Percentiles rank a stretch among this genome's conserved stretches.
Evolutionary conservation across 78 protist species (phyloP).

Genomic region (Bigelowiella natans): DNA sequence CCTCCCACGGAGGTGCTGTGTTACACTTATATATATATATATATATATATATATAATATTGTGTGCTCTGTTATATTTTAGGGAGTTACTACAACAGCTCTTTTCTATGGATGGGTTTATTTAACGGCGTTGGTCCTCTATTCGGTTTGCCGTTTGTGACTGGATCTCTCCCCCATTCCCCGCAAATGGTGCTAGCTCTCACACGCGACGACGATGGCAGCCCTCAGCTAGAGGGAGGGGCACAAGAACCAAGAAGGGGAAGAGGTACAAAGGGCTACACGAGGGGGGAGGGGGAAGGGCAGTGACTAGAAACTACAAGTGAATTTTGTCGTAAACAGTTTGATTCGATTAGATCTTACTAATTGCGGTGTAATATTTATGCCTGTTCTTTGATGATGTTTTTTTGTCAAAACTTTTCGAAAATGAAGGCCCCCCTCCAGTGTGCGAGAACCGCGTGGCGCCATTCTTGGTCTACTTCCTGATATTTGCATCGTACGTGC

Average conservation of each 20-base stretch:
- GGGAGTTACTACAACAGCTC: background rate
- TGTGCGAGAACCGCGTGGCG: background rate
- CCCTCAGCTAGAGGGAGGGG: too few species aligned
- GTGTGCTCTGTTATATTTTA: background rate
- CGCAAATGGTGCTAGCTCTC: constrained; percentile 12
- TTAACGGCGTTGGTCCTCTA: background rate
- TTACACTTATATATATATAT: background rate
- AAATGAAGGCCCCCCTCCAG: background rate
- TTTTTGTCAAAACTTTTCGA: too few species aligned
- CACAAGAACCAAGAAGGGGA: background rate
- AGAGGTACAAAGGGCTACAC: background rate
- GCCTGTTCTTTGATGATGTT: too few species aligned
- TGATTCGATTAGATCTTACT: too few species aligned
- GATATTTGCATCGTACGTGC: background rate
- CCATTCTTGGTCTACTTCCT: background rate
- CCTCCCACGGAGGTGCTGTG: too few species aligned
- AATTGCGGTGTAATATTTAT: too few species aligned
- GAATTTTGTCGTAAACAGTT: too few species aligned
- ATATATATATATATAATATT: background rate
- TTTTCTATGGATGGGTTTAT: background rate
- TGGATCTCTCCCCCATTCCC: constrained; percentile 10
- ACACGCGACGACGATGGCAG: background rate
- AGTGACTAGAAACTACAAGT: too few species aligned
- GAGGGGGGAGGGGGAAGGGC: too few species aligned
- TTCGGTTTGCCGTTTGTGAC: constrained; percentile 14